Conservation (phyloP, 257 asterid species). For the Cynanchum wilfordii region DNA sequence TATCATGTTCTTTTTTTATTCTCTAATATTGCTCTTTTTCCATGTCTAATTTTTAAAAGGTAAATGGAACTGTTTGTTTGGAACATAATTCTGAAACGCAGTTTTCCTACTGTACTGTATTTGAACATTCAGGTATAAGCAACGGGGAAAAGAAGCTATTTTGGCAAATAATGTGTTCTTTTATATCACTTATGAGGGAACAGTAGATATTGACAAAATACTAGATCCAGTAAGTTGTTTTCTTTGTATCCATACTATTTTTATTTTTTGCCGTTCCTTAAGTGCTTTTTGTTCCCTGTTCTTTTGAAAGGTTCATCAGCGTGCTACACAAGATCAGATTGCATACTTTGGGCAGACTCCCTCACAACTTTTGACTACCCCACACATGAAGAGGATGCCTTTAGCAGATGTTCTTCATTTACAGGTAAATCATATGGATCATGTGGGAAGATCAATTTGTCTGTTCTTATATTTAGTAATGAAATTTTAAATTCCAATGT, state of each 20-base stretch:
- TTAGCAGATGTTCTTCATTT: slow-evolving; percentile 87
- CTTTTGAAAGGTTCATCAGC: slow-evolving; percentile 71
- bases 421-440: slow-evolving; percentile 51
- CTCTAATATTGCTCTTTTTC: background rate
- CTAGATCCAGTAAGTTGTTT: slow-evolving; percentile 68
- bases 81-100: background rate
- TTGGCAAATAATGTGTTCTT: slow-evolving; percentile 90
- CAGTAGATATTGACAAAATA: slow-evolving; percentile 95
- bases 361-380: slow-evolving; percentile 80
- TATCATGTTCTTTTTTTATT: slow-evolving; percentile 5
- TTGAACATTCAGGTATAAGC: slow-evolving; percentile 69
- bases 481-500: background rate
- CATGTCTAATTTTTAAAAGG: background rate
- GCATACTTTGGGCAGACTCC: slow-evolving; percentile 99
- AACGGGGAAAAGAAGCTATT: slow-evolving; percentile 97
- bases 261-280: slow-evolving; percentile 13
- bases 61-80: background rate
- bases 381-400: slow-evolving; percentile 86
- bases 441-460: background rate
- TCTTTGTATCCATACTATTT: slow-evolving; percentile 14
- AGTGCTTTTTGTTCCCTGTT: slow-evolving; percentile 15
- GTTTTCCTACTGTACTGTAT: slow-evolving; percentile 18
- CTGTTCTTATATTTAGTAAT: background rate
- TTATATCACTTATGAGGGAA: slow-evolving; percentile 93
- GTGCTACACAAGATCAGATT: slow-evolving; percentile 96